These are phyloP conservation scores for Aspergillus bombycis DNA, from an alignment of 2,329 filamentous ascomycete genomes.

Conservation along the genomic window DNA sequence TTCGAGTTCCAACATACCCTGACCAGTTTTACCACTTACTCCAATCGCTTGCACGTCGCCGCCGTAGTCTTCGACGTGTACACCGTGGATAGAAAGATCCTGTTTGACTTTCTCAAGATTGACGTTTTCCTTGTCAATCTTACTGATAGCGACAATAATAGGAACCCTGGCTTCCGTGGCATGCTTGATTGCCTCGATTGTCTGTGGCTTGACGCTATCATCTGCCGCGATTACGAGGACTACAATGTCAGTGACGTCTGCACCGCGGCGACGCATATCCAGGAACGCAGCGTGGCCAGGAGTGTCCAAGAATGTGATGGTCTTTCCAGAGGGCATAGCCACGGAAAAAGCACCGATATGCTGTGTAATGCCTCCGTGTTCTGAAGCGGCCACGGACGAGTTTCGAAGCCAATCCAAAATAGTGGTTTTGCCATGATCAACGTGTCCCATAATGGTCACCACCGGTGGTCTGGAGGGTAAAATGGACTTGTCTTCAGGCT, in stretches of 20 bases:
- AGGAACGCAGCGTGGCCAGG: conserved; percentile 95
- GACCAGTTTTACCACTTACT: conserved; percentile 90
- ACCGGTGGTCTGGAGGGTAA: conserved; percentile 83
- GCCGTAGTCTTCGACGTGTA: conserved; percentile 93
- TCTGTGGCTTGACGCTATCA: conserved; percentile 97
- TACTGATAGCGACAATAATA: conserved; percentile 97
- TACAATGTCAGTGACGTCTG: conserved; percentile 95
- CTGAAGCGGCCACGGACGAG: conserved; percentile 84
- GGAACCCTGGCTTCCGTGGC: conserved; percentile 84
- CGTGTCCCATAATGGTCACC: conserved; percentile 98
- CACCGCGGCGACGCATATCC: conserved; percentile 92
- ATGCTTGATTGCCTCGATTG: conserved; percentile 93
- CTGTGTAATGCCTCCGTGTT: conserved; percentile 97
- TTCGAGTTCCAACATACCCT: conserved; percentile 88
- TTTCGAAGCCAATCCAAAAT: conserved; percentile 91
- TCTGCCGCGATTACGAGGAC: conserved; percentile 94
- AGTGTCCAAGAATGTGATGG: conserved; percentile 95
- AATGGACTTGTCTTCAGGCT: conserved; percentile 66
- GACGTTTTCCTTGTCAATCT: conserved; percentile 86
- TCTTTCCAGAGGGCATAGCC: conserved; percentile 78
- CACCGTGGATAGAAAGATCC: conserved; percentile 78
- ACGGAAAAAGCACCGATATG: conserved; percentile 98
- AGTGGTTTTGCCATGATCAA: conserved; percentile 98
- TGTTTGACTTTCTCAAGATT: conserved; percentile 82
- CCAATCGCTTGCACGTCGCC: conserved; percentile 91